These are phyloP conservation scores for Solanum sejunctum DNA, from an alignment of 257 asterid genomes.

Conservation along the genomic window DNA sequence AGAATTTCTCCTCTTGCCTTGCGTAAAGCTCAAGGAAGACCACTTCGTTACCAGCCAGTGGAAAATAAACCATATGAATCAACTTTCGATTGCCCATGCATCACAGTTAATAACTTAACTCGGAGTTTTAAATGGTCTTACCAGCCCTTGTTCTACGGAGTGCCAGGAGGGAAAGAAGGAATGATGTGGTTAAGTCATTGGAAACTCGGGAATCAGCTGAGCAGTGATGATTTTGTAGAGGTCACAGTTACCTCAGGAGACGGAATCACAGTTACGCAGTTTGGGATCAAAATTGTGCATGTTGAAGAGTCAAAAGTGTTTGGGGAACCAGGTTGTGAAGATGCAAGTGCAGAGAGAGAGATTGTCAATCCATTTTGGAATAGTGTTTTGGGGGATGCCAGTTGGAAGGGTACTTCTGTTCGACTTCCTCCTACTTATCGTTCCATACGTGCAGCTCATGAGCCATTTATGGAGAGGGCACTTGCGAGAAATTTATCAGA, in stretches of 20 bases:
- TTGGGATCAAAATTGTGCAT: neutral
- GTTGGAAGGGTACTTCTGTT: neutral
- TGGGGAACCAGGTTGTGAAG: neutral
- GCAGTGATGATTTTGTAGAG: neutral
- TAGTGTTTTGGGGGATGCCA: neutral
- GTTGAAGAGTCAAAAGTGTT: neutral
- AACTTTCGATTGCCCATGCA: neutral
- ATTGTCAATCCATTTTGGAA: neutral
- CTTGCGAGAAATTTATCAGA: neutral
- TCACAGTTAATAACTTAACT: neutral
- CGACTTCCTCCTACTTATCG: constrained; percentile 4
- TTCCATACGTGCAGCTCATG: neutral
- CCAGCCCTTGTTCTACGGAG: constrained; percentile 4
- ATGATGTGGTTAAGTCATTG: constrained; percentile 14
- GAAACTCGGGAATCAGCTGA: neutral
- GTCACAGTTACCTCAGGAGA: neutral
- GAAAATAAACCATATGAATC: neutral
- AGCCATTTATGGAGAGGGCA: neutral
- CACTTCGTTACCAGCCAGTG: neutral
- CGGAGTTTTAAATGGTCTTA: neutral
- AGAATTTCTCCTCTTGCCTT: neutral
- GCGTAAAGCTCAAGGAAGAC: neutral
- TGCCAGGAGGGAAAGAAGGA: neutral
- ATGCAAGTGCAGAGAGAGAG: neutral
- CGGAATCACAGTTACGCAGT: neutral